A percentile compares a stretch with the other conserved stretches of the same genome.
phyloP scores from a whole-genome alignment of 2,329 filamentous ascomycete genomes.

The Ceratocystis harringtonii region DNA sequence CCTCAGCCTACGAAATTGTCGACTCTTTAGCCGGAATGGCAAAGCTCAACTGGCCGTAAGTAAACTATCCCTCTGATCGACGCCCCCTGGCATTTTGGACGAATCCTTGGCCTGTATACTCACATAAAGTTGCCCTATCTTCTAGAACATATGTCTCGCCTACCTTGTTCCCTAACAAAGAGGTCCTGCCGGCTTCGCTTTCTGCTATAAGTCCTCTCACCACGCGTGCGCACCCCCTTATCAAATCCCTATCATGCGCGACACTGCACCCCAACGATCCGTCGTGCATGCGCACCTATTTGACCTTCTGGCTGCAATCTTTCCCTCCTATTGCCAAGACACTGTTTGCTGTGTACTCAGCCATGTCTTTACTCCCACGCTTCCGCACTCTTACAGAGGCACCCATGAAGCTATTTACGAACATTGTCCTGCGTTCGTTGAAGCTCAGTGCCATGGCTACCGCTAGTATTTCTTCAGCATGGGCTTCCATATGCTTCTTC shows the following conservation, averaged over 20 bases:
- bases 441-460: conserved; percentile 61
- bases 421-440: conserved; percentile 48
- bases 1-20: conserved; percentile 56
- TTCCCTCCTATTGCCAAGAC: conserved; percentile 67
- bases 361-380: conserved; percentile 50
- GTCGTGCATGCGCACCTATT: conserved; percentile 72
- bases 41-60: conserved; percentile 66
- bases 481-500: conserved; percentile 84
- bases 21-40: conserved; percentile 73
- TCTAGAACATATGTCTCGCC: conserved; percentile 62
- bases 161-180: conserved; percentile 64
- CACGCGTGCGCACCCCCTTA: conserved; percentile 71
- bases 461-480: conserved; percentile 69
- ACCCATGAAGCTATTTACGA: conserved; percentile 51
- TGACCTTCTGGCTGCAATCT: conserved; percentile 73
- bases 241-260: conserved; percentile 74
- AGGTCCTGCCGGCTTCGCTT: conserved; percentile 51
- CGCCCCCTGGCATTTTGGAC: not conserved
- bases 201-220: conserved; percentile 59
- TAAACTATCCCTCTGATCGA: conserved; percentile 19
- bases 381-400: conserved; percentile 53
- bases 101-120: conserved; percentile 16
- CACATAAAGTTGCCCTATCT: conserved; percentile 13
- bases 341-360: conserved; percentile 59
- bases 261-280: conserved; percentile 77